Conservation (phyloP, 2,329 filamentous ascomycete species). For the Emydomyces testavorans region DNA sequence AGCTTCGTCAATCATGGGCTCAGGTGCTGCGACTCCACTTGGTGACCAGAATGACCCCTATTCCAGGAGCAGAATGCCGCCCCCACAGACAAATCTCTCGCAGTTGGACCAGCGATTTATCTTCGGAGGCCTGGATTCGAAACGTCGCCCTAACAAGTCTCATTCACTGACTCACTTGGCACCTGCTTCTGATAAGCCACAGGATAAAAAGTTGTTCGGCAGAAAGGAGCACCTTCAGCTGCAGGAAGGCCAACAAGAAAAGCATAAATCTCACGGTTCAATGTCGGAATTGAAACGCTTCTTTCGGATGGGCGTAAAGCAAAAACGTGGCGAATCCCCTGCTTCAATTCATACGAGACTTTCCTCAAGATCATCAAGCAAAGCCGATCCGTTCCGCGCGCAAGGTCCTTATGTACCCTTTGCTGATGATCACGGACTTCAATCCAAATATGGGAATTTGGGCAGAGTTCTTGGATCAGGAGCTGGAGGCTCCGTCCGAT, state of each 20-base stretch:
- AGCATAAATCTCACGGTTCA: conserved; percentile 55
- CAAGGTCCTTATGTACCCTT: conserved; percentile 57
- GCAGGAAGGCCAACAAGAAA: conserved; percentile 39
- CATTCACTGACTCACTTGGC: conserved; percentile 11
- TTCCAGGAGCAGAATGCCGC: conserved; percentile 64
- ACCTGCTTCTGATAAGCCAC: conserved; percentile 29
- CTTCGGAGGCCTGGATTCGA: conserved; percentile 64
- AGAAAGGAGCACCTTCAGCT: conserved; percentile 43
- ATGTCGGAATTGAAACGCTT: conserved; percentile 97
- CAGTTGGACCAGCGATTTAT: conserved; percentile 72
- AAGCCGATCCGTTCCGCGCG: conserved; percentile 44
- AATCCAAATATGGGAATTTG: conserved; percentile 89
- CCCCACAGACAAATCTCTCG: conserved; percentile 53
- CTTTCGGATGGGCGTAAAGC: conserved; percentile 64
- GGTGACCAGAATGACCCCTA: conserved; percentile 79
- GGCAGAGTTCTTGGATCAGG: conserved; percentile 88
- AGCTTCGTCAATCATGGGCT: conserved; percentile 49
- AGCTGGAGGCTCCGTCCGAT: conserved; percentile 81
- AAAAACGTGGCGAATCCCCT: conserved; percentile 53
- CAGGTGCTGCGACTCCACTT: conserved; percentile 64
- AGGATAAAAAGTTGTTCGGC: conserved; percentile 46
- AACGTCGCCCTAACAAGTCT: conserved; percentile 46
- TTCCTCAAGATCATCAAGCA: conserved; percentile 41
- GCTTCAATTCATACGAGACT: conserved; percentile 44
- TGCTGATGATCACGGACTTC: conserved; percentile 80